phyloP scores from a whole-genome alignment of 768 basidiomycete genomes.

The Phaeolepiota aurea region DNA sequence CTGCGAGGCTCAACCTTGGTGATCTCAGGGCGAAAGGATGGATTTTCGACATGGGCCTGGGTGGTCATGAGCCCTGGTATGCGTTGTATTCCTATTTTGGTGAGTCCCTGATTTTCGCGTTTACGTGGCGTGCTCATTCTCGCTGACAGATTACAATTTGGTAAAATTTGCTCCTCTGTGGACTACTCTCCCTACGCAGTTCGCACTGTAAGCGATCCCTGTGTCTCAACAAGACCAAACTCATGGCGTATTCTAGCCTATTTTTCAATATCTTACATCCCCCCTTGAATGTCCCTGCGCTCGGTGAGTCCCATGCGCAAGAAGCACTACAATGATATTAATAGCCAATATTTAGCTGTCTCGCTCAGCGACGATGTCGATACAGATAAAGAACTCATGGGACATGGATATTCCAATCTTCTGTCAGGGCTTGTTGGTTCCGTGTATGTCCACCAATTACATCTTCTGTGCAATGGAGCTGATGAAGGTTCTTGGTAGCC shows the following conservation, averaged over 20 bases:
- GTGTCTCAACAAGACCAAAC: neutral
- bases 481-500: slow-evolving; percentile 40
- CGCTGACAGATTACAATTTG: slow-evolving; percentile 53
- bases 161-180: slow-evolving; percentile 63
- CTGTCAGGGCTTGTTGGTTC: slow-evolving; percentile 74
- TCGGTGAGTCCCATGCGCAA: slow-evolving; percentile 38
- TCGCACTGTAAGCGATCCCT: slow-evolving; percentile 59
- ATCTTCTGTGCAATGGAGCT: neutral
- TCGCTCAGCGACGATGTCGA: slow-evolving; percentile 84
- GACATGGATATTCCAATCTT: slow-evolving; percentile 88
- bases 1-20: slow-evolving; percentile 50
- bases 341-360: slow-evolving; percentile 43
- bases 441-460: slow-evolving; percentile 64
- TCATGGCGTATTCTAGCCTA: slow-evolving; percentile 28
- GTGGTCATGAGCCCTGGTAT: slow-evolving; percentile 56
- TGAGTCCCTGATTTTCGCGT: slow-evolving; percentile 23
- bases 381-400: slow-evolving; percentile 88
- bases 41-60: slow-evolving; percentile 68
- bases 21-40: slow-evolving; percentile 62
- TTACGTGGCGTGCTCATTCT: too few species aligned
- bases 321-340: neutral
- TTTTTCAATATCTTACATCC: slow-evolving; percentile 85
- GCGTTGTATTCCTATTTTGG: slow-evolving; percentile 78
- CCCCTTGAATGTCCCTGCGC: slow-evolving; percentile 82
- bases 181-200: slow-evolving; percentile 86